Evolutionary conservation across 345 rosid genomes (phyloP), one percentile per base, ranked within the genome.

Genomic region (Laguncularia racemosa): DNA sequence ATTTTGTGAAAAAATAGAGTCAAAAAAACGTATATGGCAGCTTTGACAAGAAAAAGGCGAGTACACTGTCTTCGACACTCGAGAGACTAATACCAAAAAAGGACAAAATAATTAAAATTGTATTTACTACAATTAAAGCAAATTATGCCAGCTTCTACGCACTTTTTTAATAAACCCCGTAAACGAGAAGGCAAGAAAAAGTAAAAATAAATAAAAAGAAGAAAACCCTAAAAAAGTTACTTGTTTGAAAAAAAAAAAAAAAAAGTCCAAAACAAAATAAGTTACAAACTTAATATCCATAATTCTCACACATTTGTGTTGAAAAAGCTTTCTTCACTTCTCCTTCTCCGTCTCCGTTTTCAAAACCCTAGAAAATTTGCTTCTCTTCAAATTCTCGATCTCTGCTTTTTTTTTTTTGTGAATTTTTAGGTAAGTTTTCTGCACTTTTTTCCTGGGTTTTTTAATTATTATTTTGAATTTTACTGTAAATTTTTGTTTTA

Each of bases 321-420:
- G 16, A 50, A 51, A 61, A 61, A 20, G 38, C 48, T 40, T 16
- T 44, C 46, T 44, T 23, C 44, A 21, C 54, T 51, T 60, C 56
- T 50, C 52, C 56, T 28, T 52, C 57, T 20, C 20, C 13, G 48
- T 52, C 49, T 51, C 57, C 14, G 20, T 52, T 52, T 52, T 44
- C 56, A 21, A 61, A 61, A 19, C 65, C 65, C 65, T 61, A 61
- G 65, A 52, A 61, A 19, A 50, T 61, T 61, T 44, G 3, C 17
- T 14, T 54, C 33, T 46, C 60, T 33, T 57, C 46, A 43, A 40
- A 55, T 63, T 55, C 57, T 13, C 50, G 28, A 6, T 48, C 67
- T 57, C 55, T 50, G 55, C 13, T 48, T n/a, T 23, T 23, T 50
- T 64, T 56, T 54, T 33, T 17, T 50, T 45, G 28, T 58, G 38